These are phyloP conservation scores for Hypoxylon lenormandii DNA, from an alignment of 495 filamentous ascomycete species.

Conservation along the genomic window DNA sequence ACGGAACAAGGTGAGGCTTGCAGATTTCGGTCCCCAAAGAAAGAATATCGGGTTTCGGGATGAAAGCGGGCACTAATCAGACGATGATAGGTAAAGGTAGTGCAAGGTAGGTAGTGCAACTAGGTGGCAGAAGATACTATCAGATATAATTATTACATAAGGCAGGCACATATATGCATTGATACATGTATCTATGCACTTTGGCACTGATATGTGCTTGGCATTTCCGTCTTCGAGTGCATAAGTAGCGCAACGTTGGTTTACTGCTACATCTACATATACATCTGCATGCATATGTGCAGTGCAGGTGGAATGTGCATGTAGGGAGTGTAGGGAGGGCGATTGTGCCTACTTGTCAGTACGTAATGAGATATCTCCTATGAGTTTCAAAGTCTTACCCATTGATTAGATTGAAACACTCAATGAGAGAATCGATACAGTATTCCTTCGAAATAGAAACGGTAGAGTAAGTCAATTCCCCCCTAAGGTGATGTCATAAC, in stretches of 20 bases:
- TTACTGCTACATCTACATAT: slow-evolving; percentile 11
- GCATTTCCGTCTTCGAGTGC: slow-evolving; percentile 1
- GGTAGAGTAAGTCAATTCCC: slow-evolving; percentile 2
- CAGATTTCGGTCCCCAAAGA: slow-evolving; percentile 34
- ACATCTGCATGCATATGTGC: slow-evolving; percentile 18
- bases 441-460: slow-evolving; percentile 1
- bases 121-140: slow-evolving; percentile 10
- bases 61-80: slow-evolving; percentile 41
- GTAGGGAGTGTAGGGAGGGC: not conserved
- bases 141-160: not conserved
- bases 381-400: slow-evolving; percentile 20
- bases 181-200: not conserved
- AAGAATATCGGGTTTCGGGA: slow-evolving; percentile 22
- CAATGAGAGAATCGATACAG: slow-evolving; percentile 5
- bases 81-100: too few relatives aligned
- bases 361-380: slow-evolving; percentile 20
- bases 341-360: not conserved
- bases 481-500: slow-evolving; percentile 36
- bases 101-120: too few relatives aligned
- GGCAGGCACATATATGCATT: not conserved
- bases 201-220: not conserved
- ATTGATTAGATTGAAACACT: slow-evolving; percentile 21
- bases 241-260: slow-evolving; percentile 11
- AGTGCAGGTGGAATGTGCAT: slow-evolving; percentile 11
- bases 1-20: slow-evolving; percentile 41